These are phyloP conservation scores for Naganishia friedmannii DNA, from an alignment of 768 basidiomycete genomes.

Conservation along the genomic window DNA sequence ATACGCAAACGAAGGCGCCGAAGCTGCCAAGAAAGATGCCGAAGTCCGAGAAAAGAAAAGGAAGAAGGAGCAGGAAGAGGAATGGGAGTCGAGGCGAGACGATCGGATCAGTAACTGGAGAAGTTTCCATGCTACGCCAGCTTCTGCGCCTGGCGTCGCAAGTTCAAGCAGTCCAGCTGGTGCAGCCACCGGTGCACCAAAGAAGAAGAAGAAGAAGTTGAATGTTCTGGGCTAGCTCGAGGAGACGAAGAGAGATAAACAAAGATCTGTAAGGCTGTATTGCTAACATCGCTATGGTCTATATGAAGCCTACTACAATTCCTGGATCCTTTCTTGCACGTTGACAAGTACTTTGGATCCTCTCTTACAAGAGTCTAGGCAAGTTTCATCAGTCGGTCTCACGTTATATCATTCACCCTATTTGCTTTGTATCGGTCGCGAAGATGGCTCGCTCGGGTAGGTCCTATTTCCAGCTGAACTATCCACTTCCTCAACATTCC, in stretches of 20 bases:
- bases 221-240: conserved; percentile 43
- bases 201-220: conserved; percentile 48
- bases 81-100: conserved; percentile 50
- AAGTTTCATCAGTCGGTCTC: neutral
- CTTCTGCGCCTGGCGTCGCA: neutral
- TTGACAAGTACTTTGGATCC: neutral
- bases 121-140: conserved; percentile 33
- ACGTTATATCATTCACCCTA: neutral
- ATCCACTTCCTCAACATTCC: neutral
- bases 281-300: neutral
- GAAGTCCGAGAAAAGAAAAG: conserved; percentile 45
- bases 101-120: conserved; percentile 49
- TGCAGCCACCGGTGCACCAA: neutral
- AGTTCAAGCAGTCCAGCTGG: neutral
- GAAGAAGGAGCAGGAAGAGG: conserved; percentile 46
- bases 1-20: conserved; percentile 51
- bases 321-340: neutral
- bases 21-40: conserved; percentile 46
- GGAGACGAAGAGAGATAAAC: neutral
- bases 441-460: neutral
- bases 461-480: neutral
- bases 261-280: conserved; percentile 11
- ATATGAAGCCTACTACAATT: neutral
- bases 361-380: neutral
- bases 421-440: neutral